Percentiles rank a stretch among this genome's conserved stretches.
These are phyloP conservation scores for Rhizopus microsporus DNA, from an alignment of 371 early-diverging fungal species.

Conservation along the genomic window DNA sequence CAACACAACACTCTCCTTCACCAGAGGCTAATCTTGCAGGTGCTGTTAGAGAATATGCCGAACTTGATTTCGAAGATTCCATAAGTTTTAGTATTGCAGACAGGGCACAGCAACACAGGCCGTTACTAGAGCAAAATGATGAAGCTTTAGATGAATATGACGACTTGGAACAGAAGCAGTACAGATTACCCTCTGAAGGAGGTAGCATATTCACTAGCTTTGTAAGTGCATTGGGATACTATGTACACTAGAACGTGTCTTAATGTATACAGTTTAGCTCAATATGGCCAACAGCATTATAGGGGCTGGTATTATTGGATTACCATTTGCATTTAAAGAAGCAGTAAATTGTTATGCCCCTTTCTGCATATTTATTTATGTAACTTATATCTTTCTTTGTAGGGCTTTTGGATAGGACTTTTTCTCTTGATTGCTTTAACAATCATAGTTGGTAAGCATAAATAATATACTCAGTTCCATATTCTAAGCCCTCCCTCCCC, in stretches of 20 bases:
- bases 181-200: conserved; percentile 46
- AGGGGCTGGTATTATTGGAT: conserved; percentile 73
- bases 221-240: conserved; percentile 34
- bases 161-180: conserved; percentile 26
- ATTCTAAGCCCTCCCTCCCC: not conserved
- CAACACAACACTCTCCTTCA: not conserved
- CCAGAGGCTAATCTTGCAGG: not conserved
- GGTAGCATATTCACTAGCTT: conserved; percentile 51
- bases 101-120: conserved; percentile 8
- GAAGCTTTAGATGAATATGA: conserved; percentile 24
- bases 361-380: not conserved
- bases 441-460: conserved; percentile 58
- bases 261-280: conserved; percentile 41
- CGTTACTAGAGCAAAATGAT: conserved; percentile 11
- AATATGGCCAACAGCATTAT: conserved; percentile 81
- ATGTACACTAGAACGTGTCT: conserved; percentile 6
- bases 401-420: conserved; percentile 68
- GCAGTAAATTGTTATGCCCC: conserved; percentile 36
- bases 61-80: conserved; percentile 45
- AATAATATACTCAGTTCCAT: not conserved
- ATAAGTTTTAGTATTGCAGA: conserved; percentile 3
- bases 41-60: conserved; percentile 32
- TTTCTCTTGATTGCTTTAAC: conserved; percentile 65
- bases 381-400: not conserved
- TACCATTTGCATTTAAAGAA: conserved; percentile 64